These are phyloP conservation scores for Moringa oleifera DNA, from an alignment of 345 rosid genomes.

Conservation along the genomic window DNA sequence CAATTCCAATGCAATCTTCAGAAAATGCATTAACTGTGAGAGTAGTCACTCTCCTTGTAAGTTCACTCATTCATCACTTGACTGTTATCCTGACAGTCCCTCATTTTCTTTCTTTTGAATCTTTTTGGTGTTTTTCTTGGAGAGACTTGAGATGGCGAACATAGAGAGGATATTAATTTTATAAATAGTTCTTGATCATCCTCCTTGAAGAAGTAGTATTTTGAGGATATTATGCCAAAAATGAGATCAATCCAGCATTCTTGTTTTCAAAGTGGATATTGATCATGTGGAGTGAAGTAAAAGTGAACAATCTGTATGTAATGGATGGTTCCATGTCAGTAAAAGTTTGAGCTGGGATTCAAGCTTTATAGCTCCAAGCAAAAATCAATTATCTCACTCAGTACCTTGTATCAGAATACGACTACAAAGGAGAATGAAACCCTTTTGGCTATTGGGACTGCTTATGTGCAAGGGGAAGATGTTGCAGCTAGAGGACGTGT, in stretches of 20 bases:
- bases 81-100: slow-evolving; percentile 7
- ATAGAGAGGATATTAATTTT: too few species aligned
- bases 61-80: slow-evolving; percentile 30
- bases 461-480: slow-evolving; percentile 99
- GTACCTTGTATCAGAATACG: slow-evolving; percentile 54
- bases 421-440: slow-evolving; percentile 80
- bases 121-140: neutral
- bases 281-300: too few species aligned
- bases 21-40: slow-evolving; percentile 94
- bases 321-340: too few species aligned
- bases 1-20: slow-evolving; percentile 90
- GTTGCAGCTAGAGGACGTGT: slow-evolving; percentile 98
- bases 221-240: neutral
- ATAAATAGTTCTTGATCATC: too few species aligned
- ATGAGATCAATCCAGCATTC: too few species aligned
- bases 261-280: too few species aligned
- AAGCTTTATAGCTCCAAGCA: neutral
- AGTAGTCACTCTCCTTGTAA: slow-evolving; percentile 81
- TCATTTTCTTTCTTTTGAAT: slow-evolving; percentile 3
- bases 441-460: slow-evolving; percentile 91
- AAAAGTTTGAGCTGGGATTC: too few species aligned
- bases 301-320: too few species aligned
- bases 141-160: too few species aligned
- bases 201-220: slow-evolving; percentile 1
- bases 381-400: slow-evolving; percentile 8